A percentile compares a stretch with the other conserved stretches of the same genome.
Conservation (phyloP, 306 rosid species). For the Acacia acuminata region DNA sequence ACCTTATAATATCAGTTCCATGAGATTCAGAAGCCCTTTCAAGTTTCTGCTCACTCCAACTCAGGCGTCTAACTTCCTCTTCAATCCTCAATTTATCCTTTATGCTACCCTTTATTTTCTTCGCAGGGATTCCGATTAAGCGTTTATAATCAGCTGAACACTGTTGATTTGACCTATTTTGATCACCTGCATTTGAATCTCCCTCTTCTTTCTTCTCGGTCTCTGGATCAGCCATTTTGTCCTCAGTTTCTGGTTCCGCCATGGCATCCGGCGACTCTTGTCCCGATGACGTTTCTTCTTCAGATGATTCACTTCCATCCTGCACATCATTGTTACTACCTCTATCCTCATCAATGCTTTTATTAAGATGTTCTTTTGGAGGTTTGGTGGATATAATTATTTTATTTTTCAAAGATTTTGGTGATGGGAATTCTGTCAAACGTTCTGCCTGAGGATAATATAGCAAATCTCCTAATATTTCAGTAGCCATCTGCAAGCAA, state of each 20-base stretch:
- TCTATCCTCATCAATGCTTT: conserved; percentile 42
- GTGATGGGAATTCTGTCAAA: conserved; percentile 82
- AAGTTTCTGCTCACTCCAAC: conserved; percentile 79
- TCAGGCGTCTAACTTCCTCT: conserved; percentile 74
- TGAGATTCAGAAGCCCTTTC: conserved; percentile 65
- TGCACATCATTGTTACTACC: not conserved
- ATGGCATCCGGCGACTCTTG: conserved; percentile 35
- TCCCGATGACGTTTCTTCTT: conserved; percentile 48
- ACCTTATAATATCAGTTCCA: conserved; percentile 84
- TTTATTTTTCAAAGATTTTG: conserved; percentile 67
- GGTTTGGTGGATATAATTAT: conserved; percentile 85
- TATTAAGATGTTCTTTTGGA: conserved; percentile 57
- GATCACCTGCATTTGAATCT: conserved; percentile 35
- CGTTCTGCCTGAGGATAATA: conserved; percentile 54
- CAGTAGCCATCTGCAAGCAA: conserved; percentile 63
- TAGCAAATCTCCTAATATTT: conserved; percentile 74
- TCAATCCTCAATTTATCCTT: conserved; percentile 62
- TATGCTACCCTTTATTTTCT: conserved; percentile 67
- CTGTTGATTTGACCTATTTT: conserved; percentile 41
- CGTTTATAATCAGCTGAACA: conserved; percentile 61
- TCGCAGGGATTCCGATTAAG: conserved; percentile 77
- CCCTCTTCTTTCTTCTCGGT: conserved; percentile 42
- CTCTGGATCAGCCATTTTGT: conserved; percentile 35
- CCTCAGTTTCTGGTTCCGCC: conserved; percentile 43
- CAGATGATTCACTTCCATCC: conserved; percentile 62